Conservation (phyloP, 805 yeast species). For the Myxozyma melibiosi region DNA sequence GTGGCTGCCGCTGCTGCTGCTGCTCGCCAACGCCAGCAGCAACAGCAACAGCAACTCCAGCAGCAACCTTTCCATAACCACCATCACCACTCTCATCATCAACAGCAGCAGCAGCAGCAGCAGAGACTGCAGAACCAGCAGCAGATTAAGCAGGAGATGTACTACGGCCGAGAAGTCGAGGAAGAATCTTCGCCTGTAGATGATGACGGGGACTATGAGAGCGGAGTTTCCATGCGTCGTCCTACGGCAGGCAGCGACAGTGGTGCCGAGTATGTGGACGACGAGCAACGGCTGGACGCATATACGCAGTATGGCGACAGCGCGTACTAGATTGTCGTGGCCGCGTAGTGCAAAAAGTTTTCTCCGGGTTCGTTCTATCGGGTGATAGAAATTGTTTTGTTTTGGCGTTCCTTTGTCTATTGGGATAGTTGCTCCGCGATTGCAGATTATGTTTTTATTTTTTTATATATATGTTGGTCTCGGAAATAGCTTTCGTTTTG, state of each 20-base stretch:
- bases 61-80: slow-evolving; percentile 5
- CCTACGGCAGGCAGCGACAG: slow-evolving; percentile 1
- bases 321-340: no score
- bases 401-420: no score
- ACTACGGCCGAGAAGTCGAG: not conserved
- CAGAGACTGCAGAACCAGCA: not conserved
- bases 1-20: slow-evolving; percentile 24
- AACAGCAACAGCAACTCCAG: slow-evolving; percentile 23
- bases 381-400: no score
- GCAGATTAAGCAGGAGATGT: slow-evolving; percentile 10
- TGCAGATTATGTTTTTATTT: no score
- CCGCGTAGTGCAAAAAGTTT: no score
- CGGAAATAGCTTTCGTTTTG: no score
- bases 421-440: no score
- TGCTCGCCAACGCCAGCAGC: slow-evolving; percentile 26
- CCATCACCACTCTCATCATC: slow-evolving; percentile 13
- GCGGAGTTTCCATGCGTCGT: not conserved
- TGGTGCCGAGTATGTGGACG: slow-evolving; percentile 1
- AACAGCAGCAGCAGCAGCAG: slow-evolving; percentile 7
- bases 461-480: no score
- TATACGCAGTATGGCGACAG: not conserved
- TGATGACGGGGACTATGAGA: not conserved
- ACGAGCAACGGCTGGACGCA: not conserved
- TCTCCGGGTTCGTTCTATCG: no score
- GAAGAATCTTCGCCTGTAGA: slow-evolving; percentile 5